These are phyloP conservation scores for Leccinum subatratum DNA, from an alignment of 1,284 basidiomycete genomes.

Conservation along the genomic window DNA sequence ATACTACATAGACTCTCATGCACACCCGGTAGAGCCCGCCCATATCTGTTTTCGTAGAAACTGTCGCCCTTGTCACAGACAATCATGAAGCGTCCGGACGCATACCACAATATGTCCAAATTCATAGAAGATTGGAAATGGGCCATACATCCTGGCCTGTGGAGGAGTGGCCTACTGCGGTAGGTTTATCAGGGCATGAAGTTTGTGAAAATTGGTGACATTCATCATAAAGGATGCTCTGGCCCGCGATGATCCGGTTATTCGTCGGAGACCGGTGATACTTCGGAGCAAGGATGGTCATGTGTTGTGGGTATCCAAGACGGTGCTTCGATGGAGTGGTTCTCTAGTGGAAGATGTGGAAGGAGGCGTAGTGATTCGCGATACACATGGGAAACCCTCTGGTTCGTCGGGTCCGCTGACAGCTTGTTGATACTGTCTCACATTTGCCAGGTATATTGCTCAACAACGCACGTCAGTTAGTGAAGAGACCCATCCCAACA, in stretches of 20 bases:
- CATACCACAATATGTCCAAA: constrained; percentile 50
- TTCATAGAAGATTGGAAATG: constrained; percentile 84
- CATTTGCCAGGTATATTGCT: constrained; percentile 53
- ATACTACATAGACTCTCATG: constrained; percentile 65
- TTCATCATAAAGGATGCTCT: constrained; percentile 54
- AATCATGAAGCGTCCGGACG: constrained; percentile 55
- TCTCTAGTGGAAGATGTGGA: constrained; percentile 63
- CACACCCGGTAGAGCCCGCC: constrained; percentile 60
- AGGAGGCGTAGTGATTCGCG: constrained; percentile 77
- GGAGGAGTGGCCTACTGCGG: constrained; percentile 70
- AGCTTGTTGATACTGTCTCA: constrained; percentile 6
- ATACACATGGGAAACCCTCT: constrained; percentile 65
- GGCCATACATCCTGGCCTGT: constrained; percentile 78
- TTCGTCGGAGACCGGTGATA: constrained; percentile 65
- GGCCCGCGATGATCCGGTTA: constrained; percentile 62
- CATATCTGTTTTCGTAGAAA: constrained; percentile 40
- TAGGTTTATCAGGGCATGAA: constrained; percentile 30
- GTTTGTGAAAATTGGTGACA: constrained; percentile 2
- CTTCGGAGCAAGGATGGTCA: constrained; percentile 86
- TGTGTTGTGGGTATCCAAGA: constrained; percentile 78
- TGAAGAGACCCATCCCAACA: constrained; percentile 61
- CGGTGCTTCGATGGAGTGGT: constrained; percentile 54
- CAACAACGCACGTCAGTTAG: constrained; percentile 67
- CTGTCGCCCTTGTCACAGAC: constrained; percentile 57
- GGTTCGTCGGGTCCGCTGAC: constrained; percentile 41